Evolutionary conservation across 768 basidiomycete genomes (phyloP), one percentile per base, ranked within the genome.

Genomic region (Termitomyces sp.): DNA sequence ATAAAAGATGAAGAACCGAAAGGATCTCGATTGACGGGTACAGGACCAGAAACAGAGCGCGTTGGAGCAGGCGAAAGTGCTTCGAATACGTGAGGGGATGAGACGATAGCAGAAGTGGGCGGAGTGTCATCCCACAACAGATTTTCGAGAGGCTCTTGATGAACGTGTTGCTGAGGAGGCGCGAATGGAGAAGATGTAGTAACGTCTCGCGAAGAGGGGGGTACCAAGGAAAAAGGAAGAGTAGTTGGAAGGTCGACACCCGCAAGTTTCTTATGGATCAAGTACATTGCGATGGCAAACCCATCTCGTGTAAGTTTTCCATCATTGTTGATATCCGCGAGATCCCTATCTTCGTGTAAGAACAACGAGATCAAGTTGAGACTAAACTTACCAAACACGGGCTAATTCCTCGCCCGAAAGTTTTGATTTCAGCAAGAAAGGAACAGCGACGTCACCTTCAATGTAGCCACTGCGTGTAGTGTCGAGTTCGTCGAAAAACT

Each of bases 241-340:
- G 71, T 68, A 0, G 76, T 64, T 0, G 93, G 92, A 46, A 97
- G 72, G 2, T 90, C 87, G 60, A 83, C 84, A 18, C 96, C 94
- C 7, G 82, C 78, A 9, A 97, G 73, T 70, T 88, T 93, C 66
- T 81, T 82, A 71, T 92, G 90, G 64, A 99, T 98, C 36, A 99
- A 80, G 72, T 96, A 84, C 85, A 95, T 85, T 4, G 94, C 97
- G 46, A 98, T 88, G 8, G 97, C 96, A 70, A 99, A 98, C 14
- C 94, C 92, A 49, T 98, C 95, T 53, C 86, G 81, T 3, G 87
- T 94, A 48, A 99, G 77, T 55, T 79, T 82, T 2, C 97, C 97
- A 56, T 96, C 89, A 52, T 88, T 88, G 60, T 88, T 84, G 24
- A 98, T 80, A 67, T 98, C 96, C 27, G 94, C 80, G 20, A 99